Evolutionary conservation across 192 early-diverging fungal genomes (phyloP).

Genomic region (Coemansia sp.): DNA sequence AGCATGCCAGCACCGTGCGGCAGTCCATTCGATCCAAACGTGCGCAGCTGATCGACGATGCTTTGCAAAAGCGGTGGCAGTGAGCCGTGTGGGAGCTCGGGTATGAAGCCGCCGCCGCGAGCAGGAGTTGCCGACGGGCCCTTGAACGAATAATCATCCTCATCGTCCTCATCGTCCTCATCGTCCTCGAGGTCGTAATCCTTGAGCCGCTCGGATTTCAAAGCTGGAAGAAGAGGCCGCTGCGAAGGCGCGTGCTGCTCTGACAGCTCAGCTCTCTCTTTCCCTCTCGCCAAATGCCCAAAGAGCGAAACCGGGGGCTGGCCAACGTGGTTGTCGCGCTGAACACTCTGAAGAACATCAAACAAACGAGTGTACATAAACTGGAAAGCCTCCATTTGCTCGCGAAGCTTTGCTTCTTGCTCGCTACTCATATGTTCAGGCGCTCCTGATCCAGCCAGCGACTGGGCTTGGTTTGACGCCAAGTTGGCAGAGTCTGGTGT

Average conservation of each 20-base stretch:
- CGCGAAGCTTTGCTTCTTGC: conserved; percentile 23
- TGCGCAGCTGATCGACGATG: conserved; percentile 33
- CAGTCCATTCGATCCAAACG: conserved; percentile 8
- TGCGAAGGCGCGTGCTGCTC: not conserved
- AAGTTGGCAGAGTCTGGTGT: conserved; percentile 4
- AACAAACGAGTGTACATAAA: conserved; percentile 64
- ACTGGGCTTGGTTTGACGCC: not conserved
- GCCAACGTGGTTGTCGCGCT: conserved; percentile 52
- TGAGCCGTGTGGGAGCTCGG: conserved; percentile 5
- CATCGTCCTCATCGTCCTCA: conserved; percentile 9
- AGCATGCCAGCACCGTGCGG: conserved; percentile 4
- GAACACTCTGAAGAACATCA: conserved; percentile 62
- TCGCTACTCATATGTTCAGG: conserved; percentile 7
- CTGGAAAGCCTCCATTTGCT: conserved; percentile 47
- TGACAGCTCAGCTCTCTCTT: conserved; percentile 5
- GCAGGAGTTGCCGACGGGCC: not conserved
- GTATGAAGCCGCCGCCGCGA: not conserved
- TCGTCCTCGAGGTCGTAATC: not conserved
- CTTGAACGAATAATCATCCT: conserved; percentile 8
- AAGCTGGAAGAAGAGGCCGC: not conserved
- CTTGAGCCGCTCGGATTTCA: not conserved
- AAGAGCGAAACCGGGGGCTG: conserved; percentile 28
- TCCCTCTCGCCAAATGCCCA: conserved; percentile 25
- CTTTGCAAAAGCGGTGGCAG: conserved; percentile 35
- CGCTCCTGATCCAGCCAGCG: not conserved